phyloP scores from a whole-genome alignment of 768 basidiomycete genomes.

The Leccinum truebloodii region DNA sequence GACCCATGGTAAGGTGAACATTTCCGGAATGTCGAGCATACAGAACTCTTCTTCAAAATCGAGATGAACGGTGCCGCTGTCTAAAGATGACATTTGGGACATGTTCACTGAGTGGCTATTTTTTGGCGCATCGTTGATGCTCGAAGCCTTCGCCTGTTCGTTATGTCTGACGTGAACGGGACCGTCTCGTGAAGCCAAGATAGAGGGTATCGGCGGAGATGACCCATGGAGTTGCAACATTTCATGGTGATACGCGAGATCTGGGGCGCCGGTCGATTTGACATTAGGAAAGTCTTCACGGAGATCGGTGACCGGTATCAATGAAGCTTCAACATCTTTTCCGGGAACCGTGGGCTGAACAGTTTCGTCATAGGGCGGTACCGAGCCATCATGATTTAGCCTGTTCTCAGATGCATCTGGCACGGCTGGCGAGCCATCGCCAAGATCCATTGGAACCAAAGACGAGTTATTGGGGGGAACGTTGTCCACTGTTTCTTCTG shows the following conservation, averaged over 20 bases:
- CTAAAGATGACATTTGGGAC: neutral
- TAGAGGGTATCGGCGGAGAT: neutral
- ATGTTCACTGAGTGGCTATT: neutral
- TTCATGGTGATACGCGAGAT: neutral
- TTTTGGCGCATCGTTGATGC: neutral
- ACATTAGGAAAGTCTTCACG: conserved; percentile 1
- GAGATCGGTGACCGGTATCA: neutral
- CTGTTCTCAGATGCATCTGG: neutral
- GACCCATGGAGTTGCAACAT: neutral
- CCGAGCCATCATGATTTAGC: neutral
- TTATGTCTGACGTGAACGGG: neutral
- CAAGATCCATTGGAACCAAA: neutral
- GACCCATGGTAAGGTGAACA: conserved; percentile 37
- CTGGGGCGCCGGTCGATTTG: neutral
- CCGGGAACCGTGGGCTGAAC: conserved; percentile 1
- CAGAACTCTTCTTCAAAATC: conserved; percentile 29
- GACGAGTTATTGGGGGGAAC: neutral
- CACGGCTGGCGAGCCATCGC: neutral
- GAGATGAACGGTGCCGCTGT: neutral
- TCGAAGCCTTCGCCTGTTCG: neutral
- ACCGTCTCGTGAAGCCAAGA: neutral
- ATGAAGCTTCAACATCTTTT: neutral
- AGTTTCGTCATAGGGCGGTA: neutral
- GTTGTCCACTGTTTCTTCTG: conserved; percentile 1
- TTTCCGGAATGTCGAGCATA: conserved; percentile 37